Evolutionary conservation across 2,329 filamentous ascomycete species (phyloP).

Genomic region (Nemania abortiva): DNA sequence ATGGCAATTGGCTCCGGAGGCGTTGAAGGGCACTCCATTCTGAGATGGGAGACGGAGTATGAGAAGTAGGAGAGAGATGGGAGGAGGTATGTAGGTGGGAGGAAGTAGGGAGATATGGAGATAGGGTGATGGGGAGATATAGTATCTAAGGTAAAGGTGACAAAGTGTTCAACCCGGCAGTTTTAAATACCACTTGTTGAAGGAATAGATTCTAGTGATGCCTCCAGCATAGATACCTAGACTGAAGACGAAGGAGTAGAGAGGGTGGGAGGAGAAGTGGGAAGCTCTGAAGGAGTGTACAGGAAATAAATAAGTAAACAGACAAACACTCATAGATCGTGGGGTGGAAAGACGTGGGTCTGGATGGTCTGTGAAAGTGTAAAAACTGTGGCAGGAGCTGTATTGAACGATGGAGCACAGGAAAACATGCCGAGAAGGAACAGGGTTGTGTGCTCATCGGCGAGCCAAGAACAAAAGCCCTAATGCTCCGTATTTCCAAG

Average conservation of each 20-base stretch:
- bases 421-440: not conserved
- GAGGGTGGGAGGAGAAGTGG: not conserved
- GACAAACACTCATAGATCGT: not conserved
- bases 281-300: not conserved
- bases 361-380: not conserved
- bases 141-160: not conserved
- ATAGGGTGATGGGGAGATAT: not conserved
- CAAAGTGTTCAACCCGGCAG: not conserved
- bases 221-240: too few relatives aligned
- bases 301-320: not conserved
- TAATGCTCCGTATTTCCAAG: not conserved
- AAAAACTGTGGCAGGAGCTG: not conserved
- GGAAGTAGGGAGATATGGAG: not conserved
- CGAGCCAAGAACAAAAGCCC: not conserved
- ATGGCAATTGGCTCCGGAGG: slow-evolving; percentile 48
- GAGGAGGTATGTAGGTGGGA: not conserved
- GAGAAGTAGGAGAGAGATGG: not conserved
- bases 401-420: not conserved
- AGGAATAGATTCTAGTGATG: not conserved
- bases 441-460: not conserved
- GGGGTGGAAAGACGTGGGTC: not conserved
- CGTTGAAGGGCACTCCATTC: slow-evolving; percentile 41
- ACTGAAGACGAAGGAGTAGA: not conserved
- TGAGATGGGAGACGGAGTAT: not conserved
- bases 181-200: not conserved